Evolutionary conservation across 192 early-diverging fungal species (phyloP), one percentile per base, ranked within the genome.

Genomic region (Phycomyces blakesleeanus): DNA sequence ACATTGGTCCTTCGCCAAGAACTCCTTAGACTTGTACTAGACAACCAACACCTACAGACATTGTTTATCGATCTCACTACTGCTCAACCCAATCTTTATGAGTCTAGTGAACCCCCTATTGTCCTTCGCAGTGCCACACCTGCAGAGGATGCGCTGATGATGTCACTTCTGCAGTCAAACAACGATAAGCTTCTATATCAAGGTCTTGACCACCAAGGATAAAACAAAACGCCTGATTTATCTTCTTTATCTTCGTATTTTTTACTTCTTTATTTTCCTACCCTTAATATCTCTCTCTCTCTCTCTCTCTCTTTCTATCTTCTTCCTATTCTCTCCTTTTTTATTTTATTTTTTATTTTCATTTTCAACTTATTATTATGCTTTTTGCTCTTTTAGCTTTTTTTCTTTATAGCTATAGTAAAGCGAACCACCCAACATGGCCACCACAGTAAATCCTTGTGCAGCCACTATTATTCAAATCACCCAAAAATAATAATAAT

Each of bases 381-480:
- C 24, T 59, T 59, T 16, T 57, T 20, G 27, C 6, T 61, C 54
- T 64, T 64, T 55, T 16, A 18, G 34, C 34, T 38, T 16, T 3
- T 44, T 37, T 38, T 61, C 39, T 51, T 49, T 55, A 16, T 55
- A 39, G 14, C 44, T 41, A 47, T 61, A 61, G 47, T 62, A 68
- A 55, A 61, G 41, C 5, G 67, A 68, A 3, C 67, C 67, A 41
- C 58, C 57, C 15, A 68, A 49, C 51, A 60, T 60, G n/a, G 67
- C 67, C 25, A 61, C 4, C 27, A 68, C 41, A 16, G 67, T 68
- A 39, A 68, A 61, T 22, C 67, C 67, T 56, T 68, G 67, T 26
- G 67, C 57, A 22, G 67, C 67, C 37, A 68, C 67, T 63, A 41
- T 54, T 26, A 25, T 5, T 3, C 15, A 18, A 47, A 41, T 41